Base-by-base conservation (phyloP, 2,329 filamentous ascomycete species). In the Cordyceps pruinosa region DNA sequence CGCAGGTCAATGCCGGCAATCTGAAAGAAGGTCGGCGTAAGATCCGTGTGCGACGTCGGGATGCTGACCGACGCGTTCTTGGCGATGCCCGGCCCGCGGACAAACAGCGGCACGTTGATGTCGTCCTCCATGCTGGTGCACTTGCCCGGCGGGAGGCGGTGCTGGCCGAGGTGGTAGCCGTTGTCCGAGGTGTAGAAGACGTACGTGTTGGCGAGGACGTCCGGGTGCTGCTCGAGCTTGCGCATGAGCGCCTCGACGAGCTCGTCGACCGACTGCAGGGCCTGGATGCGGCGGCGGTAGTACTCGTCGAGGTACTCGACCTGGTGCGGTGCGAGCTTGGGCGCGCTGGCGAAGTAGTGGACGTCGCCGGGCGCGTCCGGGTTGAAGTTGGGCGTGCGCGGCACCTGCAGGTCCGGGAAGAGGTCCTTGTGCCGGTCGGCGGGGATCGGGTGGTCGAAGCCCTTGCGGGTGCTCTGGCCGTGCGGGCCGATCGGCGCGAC, bases 401-500 rank as follows among this genome's bases (percentile, higher is more conserved):
- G 87, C 0, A 88, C 78, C 23, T 74, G 78, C 0, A 75, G 77
- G 28, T 81, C 77, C 2, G 75, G 66, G 65, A 90, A 90, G 0
- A 89, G 74, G 64, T 86, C 69, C 41, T 76, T 72, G 60, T 90
- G 86, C 44, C 85, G 75, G 42, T 82, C 72, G 0, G 84, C 77
- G 0, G 85, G 77, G 17, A 87, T 74, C 0, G 84, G 84, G 39
- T 25, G 21, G 41, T 39, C 35, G 35, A 39, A 39, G 35, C 35
- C 35, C 5, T 39, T 19, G n/a, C 17, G 25, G 25, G 25, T 13
- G 25, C 15, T 15, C 23, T 46, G 25, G 10, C 25, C 25, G 26
- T 90, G 87, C 0, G 87, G 87, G 0, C 82, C 86, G 6, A 86
- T 77, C 0, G 87, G 87, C 0, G 86, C 82, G 9, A 88, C 75